These are phyloP conservation scores for Trematosphaeria pertusa DNA, from an alignment of 2,329 filamentous ascomycete genomes.

Conservation along the genomic window DNA sequence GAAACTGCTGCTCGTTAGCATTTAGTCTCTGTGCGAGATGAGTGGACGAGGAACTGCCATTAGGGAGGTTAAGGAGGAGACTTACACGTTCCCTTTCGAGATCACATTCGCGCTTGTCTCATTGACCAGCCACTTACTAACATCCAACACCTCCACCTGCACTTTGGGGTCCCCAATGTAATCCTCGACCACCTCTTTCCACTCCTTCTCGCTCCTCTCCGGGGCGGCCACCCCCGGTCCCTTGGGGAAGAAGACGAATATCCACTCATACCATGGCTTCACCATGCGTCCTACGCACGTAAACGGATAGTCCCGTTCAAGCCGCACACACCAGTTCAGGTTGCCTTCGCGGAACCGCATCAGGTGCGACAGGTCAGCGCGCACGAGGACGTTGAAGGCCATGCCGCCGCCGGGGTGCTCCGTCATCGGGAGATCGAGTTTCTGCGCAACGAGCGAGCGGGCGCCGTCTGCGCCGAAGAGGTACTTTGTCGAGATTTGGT, in stretches of 20 bases:
- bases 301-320: slow-evolving; percentile 58
- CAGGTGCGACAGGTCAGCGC: slow-evolving; percentile 59
- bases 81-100: slow-evolving; percentile 21
- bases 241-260: slow-evolving; percentile 26
- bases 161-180: slow-evolving; percentile 16
- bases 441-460: slow-evolving; percentile 54
- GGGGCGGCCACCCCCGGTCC: slow-evolving; percentile 9
- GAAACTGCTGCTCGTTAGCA: not conserved
- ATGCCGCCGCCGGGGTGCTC: slow-evolving; percentile 56
- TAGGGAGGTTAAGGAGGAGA: no score
- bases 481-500: slow-evolving; percentile 60
- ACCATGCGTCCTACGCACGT: slow-evolving; percentile 66
- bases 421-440: slow-evolving; percentile 57
- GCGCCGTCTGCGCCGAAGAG: slow-evolving; percentile 67
- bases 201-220: slow-evolving; percentile 16
- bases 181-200: slow-evolving; percentile 16
- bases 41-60: not conserved
- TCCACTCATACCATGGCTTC: slow-evolving; percentile 68
- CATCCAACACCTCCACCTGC: slow-evolving; percentile 16
- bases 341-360: slow-evolving; percentile 62
- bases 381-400: slow-evolving; percentile 59
- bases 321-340: slow-evolving; percentile 67
- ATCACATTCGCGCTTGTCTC: slow-evolving; percentile 21
- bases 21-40: no score
- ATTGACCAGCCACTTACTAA: slow-evolving; percentile 22